Evolutionary conservation across 2,329 filamentous ascomycete genomes (phyloP), one percentile per base, ranked within the genome.

Genomic region (Phialophora expanda): DNA sequence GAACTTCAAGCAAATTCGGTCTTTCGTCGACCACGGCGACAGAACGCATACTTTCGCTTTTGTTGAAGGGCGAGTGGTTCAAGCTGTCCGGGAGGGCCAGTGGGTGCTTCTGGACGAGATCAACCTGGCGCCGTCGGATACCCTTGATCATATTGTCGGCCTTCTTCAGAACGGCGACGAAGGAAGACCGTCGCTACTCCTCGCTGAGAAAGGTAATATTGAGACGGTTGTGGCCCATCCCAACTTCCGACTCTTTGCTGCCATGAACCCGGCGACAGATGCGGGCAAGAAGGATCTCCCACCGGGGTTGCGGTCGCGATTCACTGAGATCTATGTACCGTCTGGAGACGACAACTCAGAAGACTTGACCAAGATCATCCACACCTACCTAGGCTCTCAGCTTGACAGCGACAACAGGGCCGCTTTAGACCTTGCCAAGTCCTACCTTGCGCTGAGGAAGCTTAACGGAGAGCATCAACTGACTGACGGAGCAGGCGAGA

Each of bases 181-280:
- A 66, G 87, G 88, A 38, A 83, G 83, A 0, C 94, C 94, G 1
- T 97, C 92, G 0, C 88, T 99, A 54, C 81, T 99, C 4, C 84
- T 99, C 7, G 93, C 93, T 0, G 95, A 99, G 79, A 95, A 93
- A 46, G 95, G 95, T 44, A 93, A 95, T 72, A 92, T 97, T 51
- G 92, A 98, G 77, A 87, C 93, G 70, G 89, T 99, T 41, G 85
- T 89, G 67, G 95, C 93, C 0, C 94, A 99, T 77, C 89, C 92
- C 0, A 89, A 97, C 70, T 99, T 99, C 77, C 89, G 95, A 46
- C 91, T 99, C 14, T 99, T 99, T 75, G 96, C 92, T 59, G 95
- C 96, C 30, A 99, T 99, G 95, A 99, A 99, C 74, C 95, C 95
- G 32, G 95, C 95, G 4, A 99, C 95, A 2, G 95, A 99, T 80